phyloP scores from a whole-genome alignment of 768 basidiomycete genomes.

The Gymnopilus junonius region DNA sequence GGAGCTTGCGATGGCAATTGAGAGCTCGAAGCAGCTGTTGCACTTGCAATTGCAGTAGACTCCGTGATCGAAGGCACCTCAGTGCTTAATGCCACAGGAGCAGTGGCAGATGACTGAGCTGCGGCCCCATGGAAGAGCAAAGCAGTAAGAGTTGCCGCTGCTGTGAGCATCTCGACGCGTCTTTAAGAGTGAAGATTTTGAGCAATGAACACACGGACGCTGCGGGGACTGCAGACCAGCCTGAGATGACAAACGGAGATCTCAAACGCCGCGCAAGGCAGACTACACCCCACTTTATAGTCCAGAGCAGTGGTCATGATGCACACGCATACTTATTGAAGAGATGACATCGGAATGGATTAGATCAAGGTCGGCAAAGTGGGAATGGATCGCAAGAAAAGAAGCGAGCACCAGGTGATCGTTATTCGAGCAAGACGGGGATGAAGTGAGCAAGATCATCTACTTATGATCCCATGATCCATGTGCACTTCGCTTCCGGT shows the following conservation, averaged over 20 bases:
- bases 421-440: slow-evolving; percentile 1
- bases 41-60: slow-evolving; percentile 66
- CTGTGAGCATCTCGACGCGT: slow-evolving; percentile 28
- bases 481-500: slow-evolving; percentile 3
- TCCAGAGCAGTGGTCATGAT: slow-evolving; percentile 1
- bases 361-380: slow-evolving; percentile 20
- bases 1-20: slow-evolving; percentile 68
- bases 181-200: background rate
- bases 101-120: slow-evolving; percentile 16
- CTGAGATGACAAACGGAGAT: slow-evolving; percentile 1
- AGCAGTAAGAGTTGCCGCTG: slow-evolving; percentile 18
- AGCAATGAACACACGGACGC: background rate
- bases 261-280: background rate
- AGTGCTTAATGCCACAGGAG: slow-evolving; percentile 14
- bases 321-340: slow-evolving; percentile 5
- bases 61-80: slow-evolving; percentile 42
- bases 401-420: slow-evolving; percentile 17
- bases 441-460: background rate
- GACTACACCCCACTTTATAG: slow-evolving; percentile 20
- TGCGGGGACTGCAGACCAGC: background rate
- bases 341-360: slow-evolving; percentile 17
- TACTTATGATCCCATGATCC: too few relatives aligned
- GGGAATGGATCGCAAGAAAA: slow-evolving; percentile 27
- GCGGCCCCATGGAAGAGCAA: slow-evolving; percentile 12
- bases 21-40: slow-evolving; percentile 55